These are phyloP conservation scores for Phytophthora quininea DNA, from an alignment of 352 stramenopile species.

Conservation along the genomic window DNA sequence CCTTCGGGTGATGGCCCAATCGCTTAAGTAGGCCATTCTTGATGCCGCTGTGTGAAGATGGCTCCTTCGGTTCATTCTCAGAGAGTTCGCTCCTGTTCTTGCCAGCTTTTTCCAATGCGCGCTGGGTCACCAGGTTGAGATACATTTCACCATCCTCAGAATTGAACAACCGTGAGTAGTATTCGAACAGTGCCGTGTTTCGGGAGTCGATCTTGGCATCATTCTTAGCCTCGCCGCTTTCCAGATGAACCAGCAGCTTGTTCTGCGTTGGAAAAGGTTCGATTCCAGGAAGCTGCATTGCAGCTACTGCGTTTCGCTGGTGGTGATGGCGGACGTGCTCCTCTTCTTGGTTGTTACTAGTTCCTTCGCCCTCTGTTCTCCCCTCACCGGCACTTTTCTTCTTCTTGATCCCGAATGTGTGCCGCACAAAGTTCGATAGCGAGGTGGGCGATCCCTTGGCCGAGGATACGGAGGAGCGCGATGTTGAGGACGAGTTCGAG, in stretches of 20 bases:
- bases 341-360: constrained; percentile 17
- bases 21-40: constrained; percentile 41
- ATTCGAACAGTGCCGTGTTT: constrained; percentile 58
- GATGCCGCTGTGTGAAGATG: constrained; percentile 10
- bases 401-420: constrained; percentile 39
- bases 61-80: constrained; percentile 17
- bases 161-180: constrained; percentile 75
- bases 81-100: constrained; percentile 29
- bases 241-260: constrained; percentile 57
- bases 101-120: constrained; percentile 25
- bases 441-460: constrained; percentile 35
- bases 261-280: constrained; percentile 45
- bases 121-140: constrained; percentile 49
- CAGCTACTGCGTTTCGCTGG: constrained; percentile 1
- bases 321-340: constrained; percentile 16
- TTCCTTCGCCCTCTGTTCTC: not conserved
- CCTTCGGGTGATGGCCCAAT: constrained; percentile 28
- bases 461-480: constrained; percentile 48
- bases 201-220: constrained; percentile 57
- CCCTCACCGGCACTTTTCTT: constrained; percentile 9
- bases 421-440: constrained; percentile 32
- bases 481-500: constrained; percentile 53
- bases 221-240: constrained; percentile 50
- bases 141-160: constrained; percentile 63
- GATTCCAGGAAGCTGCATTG: constrained; percentile 38